Conservation (phyloP, 805 yeast species). For the Candida odintsovae region DNA sequence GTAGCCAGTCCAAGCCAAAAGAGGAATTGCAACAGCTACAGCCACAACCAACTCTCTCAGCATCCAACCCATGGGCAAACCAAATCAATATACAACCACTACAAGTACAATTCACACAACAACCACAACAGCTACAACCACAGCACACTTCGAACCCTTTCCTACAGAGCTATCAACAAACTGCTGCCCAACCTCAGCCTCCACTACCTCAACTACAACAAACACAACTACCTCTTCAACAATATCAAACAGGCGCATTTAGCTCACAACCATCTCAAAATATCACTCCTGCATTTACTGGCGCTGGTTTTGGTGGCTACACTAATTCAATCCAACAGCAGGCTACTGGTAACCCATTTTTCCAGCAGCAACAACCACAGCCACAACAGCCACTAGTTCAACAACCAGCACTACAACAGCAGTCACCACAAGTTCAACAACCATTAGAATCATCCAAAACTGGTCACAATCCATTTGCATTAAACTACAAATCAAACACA, state of each 20-base stretch:
- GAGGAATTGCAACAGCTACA: not conserved
- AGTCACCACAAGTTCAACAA: slow-evolving; percentile 12
- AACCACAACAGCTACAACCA: slow-evolving; percentile 12
- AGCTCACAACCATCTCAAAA: slow-evolving; percentile 12
- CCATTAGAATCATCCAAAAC: slow-evolving; percentile 16
- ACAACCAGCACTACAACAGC: slow-evolving; percentile 17
- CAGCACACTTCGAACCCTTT: slow-evolving; percentile 19
- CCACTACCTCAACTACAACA: slow-evolving; percentile 11
- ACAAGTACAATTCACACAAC: slow-evolving; percentile 20
- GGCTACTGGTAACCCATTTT: slow-evolving; percentile 33
- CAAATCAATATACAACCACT: slow-evolving; percentile 25
- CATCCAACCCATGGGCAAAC: slow-evolving; percentile 18
- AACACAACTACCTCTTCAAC: slow-evolving; percentile 10
- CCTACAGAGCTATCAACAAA: slow-evolving; percentile 11
- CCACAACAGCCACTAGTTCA: slow-evolving; percentile 12
- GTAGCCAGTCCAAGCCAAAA: not conserved
- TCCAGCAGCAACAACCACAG: slow-evolving; percentile 6
- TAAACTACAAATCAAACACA: slow-evolving; percentile 13
- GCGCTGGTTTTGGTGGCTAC: slow-evolving; percentile 57
- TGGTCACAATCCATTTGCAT: slow-evolving; percentile 27
- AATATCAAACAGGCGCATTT: slow-evolving; percentile 15
- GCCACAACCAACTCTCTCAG: not conserved
- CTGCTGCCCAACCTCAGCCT: not conserved
- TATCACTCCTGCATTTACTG: slow-evolving; percentile 37
- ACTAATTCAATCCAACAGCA: slow-evolving; percentile 13